phyloP scores from a whole-genome alignment of 345 rosid species.

The Camelina hispida region DNA sequence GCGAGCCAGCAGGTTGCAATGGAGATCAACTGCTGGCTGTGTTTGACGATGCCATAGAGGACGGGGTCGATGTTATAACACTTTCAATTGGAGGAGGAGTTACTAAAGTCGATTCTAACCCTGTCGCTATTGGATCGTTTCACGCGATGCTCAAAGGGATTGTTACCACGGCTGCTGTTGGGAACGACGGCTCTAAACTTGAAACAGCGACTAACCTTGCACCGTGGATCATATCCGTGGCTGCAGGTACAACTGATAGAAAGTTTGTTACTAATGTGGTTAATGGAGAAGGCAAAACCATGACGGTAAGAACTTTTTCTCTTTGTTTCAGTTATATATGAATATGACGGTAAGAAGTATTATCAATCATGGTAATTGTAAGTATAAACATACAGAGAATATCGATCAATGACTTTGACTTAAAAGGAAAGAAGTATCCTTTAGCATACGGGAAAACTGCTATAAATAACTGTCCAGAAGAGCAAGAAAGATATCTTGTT shows the following conservation, averaged over 20 bases:
- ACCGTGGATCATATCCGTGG: conserved; percentile 67
- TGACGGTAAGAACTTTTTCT: conserved; percentile 36
- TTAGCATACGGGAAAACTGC: conserved; percentile 37
- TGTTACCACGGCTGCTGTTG: conserved; percentile 55
- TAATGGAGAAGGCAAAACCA: conserved; percentile 51
- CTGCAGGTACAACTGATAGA: conserved; percentile 67
- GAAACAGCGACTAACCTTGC: conserved; percentile 51
- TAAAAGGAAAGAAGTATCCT: conserved; percentile 41
- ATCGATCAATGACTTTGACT: conserved; percentile 42
- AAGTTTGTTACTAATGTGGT: conserved; percentile 55
- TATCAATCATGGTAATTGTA: neutral
- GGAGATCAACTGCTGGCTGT: conserved; percentile 33
- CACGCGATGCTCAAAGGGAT: conserved; percentile 63
- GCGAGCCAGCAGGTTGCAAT: conserved; percentile 26
- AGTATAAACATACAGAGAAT: conserved; percentile 35
- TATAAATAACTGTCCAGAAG: conserved; percentile 15
- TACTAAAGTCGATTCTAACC: conserved; percentile 51
- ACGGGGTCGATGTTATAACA: conserved; percentile 67
- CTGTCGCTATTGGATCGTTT: conserved; percentile 62
- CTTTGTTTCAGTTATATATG: conserved; percentile 9
- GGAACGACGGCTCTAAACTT: conserved; percentile 53
- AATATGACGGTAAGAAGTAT: conserved; percentile 35
- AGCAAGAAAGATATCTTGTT: conserved; percentile 29
- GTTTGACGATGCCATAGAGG: conserved; percentile 45
- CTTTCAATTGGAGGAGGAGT: too few relatives aligned